Percentiles rank a stretch among this genome's conserved stretches.
These are phyloP conservation scores for Kuraishia molischiana DNA, from an alignment of 805 yeast genomes.

Conservation along the genomic window DNA sequence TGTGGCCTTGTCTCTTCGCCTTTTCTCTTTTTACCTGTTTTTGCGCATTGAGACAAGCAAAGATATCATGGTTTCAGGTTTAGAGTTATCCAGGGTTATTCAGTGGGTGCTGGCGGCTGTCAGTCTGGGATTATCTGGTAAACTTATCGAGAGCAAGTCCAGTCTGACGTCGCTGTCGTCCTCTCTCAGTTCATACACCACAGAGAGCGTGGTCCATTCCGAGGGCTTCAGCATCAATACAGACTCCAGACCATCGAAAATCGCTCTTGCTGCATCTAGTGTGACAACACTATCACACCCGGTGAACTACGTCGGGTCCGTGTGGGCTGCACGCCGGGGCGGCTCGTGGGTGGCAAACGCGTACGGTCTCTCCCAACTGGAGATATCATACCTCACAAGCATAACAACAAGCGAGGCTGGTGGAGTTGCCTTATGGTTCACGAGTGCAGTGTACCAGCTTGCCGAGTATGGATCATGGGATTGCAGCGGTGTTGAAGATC, in stretches of 20 bases:
- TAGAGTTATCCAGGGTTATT: background rate
- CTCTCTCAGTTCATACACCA: background rate
- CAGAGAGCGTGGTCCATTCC: no score
- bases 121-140: background rate
- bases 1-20: no score
- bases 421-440: background rate
- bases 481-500: slow-evolving; percentile 13
- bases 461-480: slow-evolving; percentile 16
- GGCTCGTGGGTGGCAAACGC: no score
- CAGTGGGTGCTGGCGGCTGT: background rate
- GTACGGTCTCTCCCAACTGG: background rate
- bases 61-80: no score
- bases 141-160: background rate
- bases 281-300: no score
- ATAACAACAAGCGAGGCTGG: background rate
- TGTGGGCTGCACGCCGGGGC: no score
- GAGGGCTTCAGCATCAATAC: no score
- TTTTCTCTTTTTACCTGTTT: no score
- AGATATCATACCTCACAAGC: background rate
- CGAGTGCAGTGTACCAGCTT: background rate
- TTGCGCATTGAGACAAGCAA: no score
- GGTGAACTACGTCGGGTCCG: no score
- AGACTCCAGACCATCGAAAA: no score
- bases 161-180: background rate
- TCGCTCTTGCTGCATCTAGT: no score